Percentiles rank a stretch among this genome's conserved stretches.
Conservation (phyloP, 2,329 filamentous ascomycete genomes). For the Claviceps pazoutovae region DNA sequence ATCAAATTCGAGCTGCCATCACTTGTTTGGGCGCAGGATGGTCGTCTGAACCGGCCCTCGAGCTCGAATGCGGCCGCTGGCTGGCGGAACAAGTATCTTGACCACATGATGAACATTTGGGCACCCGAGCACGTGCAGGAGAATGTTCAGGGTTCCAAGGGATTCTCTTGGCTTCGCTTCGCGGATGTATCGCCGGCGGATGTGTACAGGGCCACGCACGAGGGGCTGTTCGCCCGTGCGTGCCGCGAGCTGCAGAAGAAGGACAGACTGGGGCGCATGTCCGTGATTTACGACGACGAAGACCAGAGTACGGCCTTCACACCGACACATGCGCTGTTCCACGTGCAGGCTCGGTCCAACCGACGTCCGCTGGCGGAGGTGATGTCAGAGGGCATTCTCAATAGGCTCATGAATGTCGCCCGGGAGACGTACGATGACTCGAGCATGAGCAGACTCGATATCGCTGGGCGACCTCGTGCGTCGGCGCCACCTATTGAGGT, state of each 20-base stretch:
- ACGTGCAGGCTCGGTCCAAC: conserved; percentile 59
- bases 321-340: conserved; percentile 66
- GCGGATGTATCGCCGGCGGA: conserved; percentile 64
- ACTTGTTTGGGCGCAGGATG: conserved; percentile 68
- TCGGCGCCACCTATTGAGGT: conserved; percentile 79
- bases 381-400: conserved; percentile 57
- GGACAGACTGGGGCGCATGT: conserved; percentile 51
- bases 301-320: conserved; percentile 43
- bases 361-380: conserved; percentile 54
- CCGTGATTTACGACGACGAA: conserved; percentile 55
- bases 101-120: conserved; percentile 84
- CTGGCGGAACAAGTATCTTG: conserved; percentile 63
- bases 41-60: conserved; percentile 61
- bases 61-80: conserved; percentile 62
- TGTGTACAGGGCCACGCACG: conserved; percentile 53
- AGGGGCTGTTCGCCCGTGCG: conserved; percentile 61
- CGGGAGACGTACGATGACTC: conserved; percentile 49
- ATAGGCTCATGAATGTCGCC: conserved; percentile 67
- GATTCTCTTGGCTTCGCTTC: conserved; percentile 86
- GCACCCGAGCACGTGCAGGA: conserved; percentile 61
- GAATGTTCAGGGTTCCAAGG: conserved; percentile 44
- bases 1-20: conserved; percentile 77
- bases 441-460: conserved; percentile 66
- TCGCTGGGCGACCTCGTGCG: conserved; percentile 63
- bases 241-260: conserved; percentile 40